Percentiles rank a stretch among this genome's conserved stretches.
Conservation (phyloP, 495 filamentous ascomycete species). For the Trichoderma virens region DNA sequence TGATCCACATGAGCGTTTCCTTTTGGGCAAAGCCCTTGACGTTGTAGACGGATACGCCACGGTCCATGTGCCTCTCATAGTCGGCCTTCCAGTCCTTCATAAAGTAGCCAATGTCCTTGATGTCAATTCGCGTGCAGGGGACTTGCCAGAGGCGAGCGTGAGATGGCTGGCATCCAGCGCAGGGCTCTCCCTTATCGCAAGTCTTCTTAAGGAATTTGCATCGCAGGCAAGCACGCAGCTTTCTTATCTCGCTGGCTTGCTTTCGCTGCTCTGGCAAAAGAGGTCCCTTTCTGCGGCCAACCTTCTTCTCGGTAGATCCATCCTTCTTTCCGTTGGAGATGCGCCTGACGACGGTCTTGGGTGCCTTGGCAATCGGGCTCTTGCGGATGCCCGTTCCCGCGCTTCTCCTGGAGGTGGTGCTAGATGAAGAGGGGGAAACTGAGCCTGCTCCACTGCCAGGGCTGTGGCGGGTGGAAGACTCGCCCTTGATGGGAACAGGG, state of each 20-base stretch:
- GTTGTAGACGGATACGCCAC: constrained; percentile 82
- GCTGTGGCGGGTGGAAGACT: constrained; percentile 49
- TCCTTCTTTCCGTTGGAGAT: constrained; percentile 70
- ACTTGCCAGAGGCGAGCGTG: constrained; percentile 93
- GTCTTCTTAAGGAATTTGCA: constrained; percentile 99
- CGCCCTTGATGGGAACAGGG: constrained; percentile 59
- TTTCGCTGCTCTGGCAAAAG: constrained; percentile 88
- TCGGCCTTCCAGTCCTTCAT: constrained; percentile 98
- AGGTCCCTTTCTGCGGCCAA: constrained; percentile 78
- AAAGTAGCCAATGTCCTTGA: constrained; percentile 94
- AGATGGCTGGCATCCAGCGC: constrained; percentile 83
- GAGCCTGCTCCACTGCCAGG: constrained; percentile 54
- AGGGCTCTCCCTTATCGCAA: constrained; percentile 91
- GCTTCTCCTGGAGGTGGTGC: constrained; percentile 44
- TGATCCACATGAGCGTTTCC: constrained; percentile 73
- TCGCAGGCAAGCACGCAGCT: constrained; percentile 82
- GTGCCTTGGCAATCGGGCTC: constrained; percentile 65
- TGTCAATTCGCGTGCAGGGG: constrained; percentile 90
- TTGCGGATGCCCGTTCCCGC: constrained; percentile 49
- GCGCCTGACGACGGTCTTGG: constrained; percentile 71
- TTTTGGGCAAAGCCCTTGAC: constrained; percentile 84
- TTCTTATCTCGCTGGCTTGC: constrained; percentile 89
- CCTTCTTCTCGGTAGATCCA: constrained; percentile 69
- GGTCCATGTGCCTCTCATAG: constrained; percentile 78
- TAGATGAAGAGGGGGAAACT: constrained; percentile 48